A percentile compares a stretch with the other conserved stretches of the same genome.
These are phyloP conservation scores for Coemansia sp. DNA, from an alignment of 192 early-diverging fungal species.

Conservation along the genomic window DNA sequence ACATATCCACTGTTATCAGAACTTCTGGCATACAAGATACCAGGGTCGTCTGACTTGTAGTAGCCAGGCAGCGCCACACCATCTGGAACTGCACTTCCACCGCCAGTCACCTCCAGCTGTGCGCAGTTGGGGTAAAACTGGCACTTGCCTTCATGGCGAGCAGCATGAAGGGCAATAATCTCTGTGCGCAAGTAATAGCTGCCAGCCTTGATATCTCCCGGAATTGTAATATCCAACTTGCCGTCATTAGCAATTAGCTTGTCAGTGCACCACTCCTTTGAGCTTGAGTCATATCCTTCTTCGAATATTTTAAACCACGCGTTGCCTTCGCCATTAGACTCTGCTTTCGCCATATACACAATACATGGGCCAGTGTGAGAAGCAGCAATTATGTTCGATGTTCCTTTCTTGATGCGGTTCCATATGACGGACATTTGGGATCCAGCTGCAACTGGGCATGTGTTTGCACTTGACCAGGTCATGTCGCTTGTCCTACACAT, in stretches of 20 bases:
- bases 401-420: not conserved
- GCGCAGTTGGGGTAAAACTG: conserved; percentile 35
- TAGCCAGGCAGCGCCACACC: conserved; percentile 30
- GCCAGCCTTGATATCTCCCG: conserved; percentile 20
- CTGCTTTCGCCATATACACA: conserved; percentile 30
- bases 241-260: conserved; percentile 29
- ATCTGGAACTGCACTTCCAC: conserved; percentile 13
- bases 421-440: conserved; percentile 4
- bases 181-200: conserved; percentile 25
- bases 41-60: conserved; percentile 15
- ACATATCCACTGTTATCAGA: not conserved
- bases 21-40: conserved; percentile 17
- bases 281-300: conserved; percentile 22
- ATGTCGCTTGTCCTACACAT: conserved; percentile 7
- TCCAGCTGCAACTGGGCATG: conserved; percentile 11
- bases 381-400: not conserved
- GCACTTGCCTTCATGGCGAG: not conserved
- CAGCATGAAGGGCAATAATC: conserved; percentile 25
- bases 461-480: not conserved
- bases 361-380: conserved; percentile 29
- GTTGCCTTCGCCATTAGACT: conserved; percentile 14
- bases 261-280: conserved; percentile 33
- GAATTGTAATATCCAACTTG: conserved; percentile 25
- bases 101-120: conserved; percentile 16
- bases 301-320: conserved; percentile 46